Evolutionary conservation across 345 rosid genomes (phyloP).

Genomic region (Boechera stricta): DNA sequence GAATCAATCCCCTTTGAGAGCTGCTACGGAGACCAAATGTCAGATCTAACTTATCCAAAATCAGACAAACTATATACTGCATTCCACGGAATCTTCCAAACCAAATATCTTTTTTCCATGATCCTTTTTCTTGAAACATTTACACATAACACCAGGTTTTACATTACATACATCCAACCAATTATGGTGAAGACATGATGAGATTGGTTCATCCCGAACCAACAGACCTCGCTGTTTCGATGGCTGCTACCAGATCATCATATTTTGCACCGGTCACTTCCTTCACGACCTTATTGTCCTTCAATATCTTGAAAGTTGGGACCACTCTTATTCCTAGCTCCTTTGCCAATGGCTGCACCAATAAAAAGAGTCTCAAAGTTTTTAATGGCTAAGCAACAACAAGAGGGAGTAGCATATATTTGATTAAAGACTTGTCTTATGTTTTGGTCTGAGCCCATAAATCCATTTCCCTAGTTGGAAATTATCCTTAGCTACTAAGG

Average conservation of each 20-base stretch:
- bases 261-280: conserved; percentile 91
- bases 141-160: conserved; percentile 7
- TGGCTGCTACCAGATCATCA: conserved; percentile 72
- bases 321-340: conserved; percentile 96
- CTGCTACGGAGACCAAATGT: too few species aligned
- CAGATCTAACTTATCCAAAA: too few species aligned
- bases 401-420: neutral
- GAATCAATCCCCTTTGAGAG: too few species aligned
- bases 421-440: too few species aligned
- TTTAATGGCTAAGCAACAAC: conserved; percentile 7
- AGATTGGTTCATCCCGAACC: conserved; percentile 26
- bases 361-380: neutral
- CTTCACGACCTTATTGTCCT: conserved; percentile 66
- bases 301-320: conserved; percentile 93
- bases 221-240: conserved; percentile 68
- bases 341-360: conserved; percentile 81
- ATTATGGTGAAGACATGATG: neutral
- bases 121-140: conserved; percentile 26
- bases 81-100: too few species aligned
- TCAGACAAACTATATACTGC: too few species aligned
- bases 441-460: too few species aligned
- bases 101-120: neutral
- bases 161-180: conserved; percentile 20
- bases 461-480: neutral
- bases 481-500: neutral